Base-by-base conservation (phyloP, 495 filamentous ascomycete species). In the Cairneyella variabilis region DNA sequence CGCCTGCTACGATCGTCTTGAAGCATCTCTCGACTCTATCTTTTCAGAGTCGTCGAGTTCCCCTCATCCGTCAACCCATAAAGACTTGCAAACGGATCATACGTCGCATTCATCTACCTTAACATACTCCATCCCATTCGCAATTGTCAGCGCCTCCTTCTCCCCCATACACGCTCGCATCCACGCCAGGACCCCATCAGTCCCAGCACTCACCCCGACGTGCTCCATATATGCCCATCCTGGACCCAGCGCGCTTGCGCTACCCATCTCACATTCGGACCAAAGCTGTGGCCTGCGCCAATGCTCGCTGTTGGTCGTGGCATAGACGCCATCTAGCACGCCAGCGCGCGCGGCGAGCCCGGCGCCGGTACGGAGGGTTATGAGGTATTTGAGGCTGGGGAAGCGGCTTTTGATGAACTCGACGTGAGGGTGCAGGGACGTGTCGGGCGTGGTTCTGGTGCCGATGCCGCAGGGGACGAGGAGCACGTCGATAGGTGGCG, bases 381-480 rank as follows among this genome's bases (percentile, higher is more conserved):
- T 38, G 14, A 38, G 36, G 36, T 38, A 38, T 17, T 38, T 16
- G 20, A 38, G 36, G 36, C 14, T 38, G 5, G 36, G 36, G 20
- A 16, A 38, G 14, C 36, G 36, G 5, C 1, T 12, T 17, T 2
- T 38, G 14, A 38, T 2, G 36, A 38, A 3, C 2, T 6, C 1
- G 36, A 38, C n/a, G n/a, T n/a, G n/a, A n/a, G n/a, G n/a, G n/a
- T n/a, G n/a, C n/a, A n/a, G n/a, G n/a, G n/a, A n/a, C n/a, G n/a
- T n/a, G n/a, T n/a, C n/a, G n/a, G n/a, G n/a, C n/a, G n/a, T n/a
- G n/a, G n/a, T n/a, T n/a, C n/a, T n/a, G n/a, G n/a, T 22, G 18
- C 85, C 85, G 1, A 66, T 10, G 0, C 86, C 86, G 3, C 86
- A 86, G 0, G 84, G 85, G 2, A 90, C 68, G 40, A 90, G 62